Base-by-base conservation (phyloP, 2,329 filamentous ascomycete genomes). In the Colletotrichum chrysophilum region DNA sequence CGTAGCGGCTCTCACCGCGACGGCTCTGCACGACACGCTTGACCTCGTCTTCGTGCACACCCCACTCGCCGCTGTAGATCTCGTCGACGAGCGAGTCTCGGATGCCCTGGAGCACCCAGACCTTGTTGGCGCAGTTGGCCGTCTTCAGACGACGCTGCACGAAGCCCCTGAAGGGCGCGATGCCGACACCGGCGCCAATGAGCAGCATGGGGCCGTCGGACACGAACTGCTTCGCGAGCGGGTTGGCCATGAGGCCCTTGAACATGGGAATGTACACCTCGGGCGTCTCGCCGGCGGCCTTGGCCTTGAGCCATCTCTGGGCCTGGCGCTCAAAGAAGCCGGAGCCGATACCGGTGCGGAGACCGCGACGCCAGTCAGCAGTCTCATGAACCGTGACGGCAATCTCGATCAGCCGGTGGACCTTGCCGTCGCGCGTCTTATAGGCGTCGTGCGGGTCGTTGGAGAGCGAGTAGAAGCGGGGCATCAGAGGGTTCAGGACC, bases 231-330 rank as follows among this genome's bases (percentile, higher is more conserved):
- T 93, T 94, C 13, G 96, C 97, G 2, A 99, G 90, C 1, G 97
- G 97, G 84, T 99, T 99, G 77, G 96, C 93, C 97, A 99, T 99
- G 58, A 99, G 89, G 1, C 97, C 97, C 81, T 98, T 96, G 91
- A 99, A 99, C 95, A 99, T 98, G 80, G 97, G 97, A 7, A 98
- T 88, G 79, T 95, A 93, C 18, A 98, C 82, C 78, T 95, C 91
- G 4, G 86, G 89, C 65, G 86, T 83, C 70, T 90, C 88, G 62
- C 93, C 94, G 3, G 89, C 86, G 38, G 89, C 86, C 82, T 95
- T 92, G 1, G 94, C 92, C 16, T 91, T 89, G 79, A 96, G 90
- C 82, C 94, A 94, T 78, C 90, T 89, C 52, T 90, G 89, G 0
- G 97, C 96, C 80, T 97, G 91, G 36, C 95, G 93, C 85, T 98